Base-by-base conservation (phyloP, 345 rosid species). In the Eutrema japonicum region DNA sequence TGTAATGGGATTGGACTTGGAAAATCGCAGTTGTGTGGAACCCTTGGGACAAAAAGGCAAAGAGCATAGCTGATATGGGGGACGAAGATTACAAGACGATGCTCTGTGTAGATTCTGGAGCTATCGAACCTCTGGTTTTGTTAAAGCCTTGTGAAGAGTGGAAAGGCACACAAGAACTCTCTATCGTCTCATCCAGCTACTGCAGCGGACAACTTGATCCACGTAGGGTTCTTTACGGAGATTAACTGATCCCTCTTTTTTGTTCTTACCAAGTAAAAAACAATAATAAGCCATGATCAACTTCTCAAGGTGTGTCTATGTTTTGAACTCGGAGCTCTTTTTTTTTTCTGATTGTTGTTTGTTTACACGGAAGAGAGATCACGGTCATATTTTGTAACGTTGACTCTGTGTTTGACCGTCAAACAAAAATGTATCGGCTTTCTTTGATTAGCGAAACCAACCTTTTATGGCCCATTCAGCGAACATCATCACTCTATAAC, bases 121-220 rank as follows among this genome's bases (percentile, higher is more conserved):
- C 85, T 2, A 77, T 87, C 16, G 98, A 89, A 72, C 87, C 85
- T 50, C 83, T 79, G 13, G 84, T 94, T 6, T 22, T 82, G 77
- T 79, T 91, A 75, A 91, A 91, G 79, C 97, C 96, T 48, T 79
- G 71, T 50, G 95, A 91, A 81, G 97, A 94, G 77, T 94, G 98
- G 98, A 89, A 62, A 68, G 92, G 98, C 54, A 74, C 83, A 32
- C 97, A 94, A 74, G 93, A 94, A 78, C 87, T 94, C 68, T 91
- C 93, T 0, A 83, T 91, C 12, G 98, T 94, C 50, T 89, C 97
- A 4, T 91, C 97, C n/a, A 94, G 97, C 74, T 94, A 94, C 79
- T 91, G 87, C 86, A 94, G 98, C 27, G 96, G 98, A 64, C 96
- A 91, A 77, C 75, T 94, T 67, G 98, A 94, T 84, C 97, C 98